phyloP scores from a whole-genome alignment of 1,284 basidiomycete genomes.

The Trichosporon sp. region DNA sequence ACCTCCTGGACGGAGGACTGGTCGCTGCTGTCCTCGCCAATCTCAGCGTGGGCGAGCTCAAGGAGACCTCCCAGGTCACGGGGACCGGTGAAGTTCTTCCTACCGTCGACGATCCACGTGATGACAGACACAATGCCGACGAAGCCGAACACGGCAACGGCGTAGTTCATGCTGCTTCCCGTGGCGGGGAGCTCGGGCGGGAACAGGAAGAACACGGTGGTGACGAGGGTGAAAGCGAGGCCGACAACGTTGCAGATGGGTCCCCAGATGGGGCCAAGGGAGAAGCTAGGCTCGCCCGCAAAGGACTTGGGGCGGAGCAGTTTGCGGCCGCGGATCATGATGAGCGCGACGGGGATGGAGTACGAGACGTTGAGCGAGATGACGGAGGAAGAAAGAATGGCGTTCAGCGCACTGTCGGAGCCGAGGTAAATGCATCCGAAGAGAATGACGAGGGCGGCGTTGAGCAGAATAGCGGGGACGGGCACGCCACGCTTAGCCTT shows the following conservation, averaged over 20 bases:
- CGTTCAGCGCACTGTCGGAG: slow-evolving; percentile 61
- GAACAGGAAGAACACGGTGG: slow-evolving; percentile 60
- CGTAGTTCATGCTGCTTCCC: slow-evolving; percentile 58
- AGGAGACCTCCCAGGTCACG: slow-evolving; percentile 43
- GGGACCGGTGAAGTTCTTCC: slow-evolving; percentile 55
- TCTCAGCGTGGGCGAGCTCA: neutral
- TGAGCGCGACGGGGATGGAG: slow-evolving; percentile 54
- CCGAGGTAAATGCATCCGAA: slow-evolving; percentile 61
- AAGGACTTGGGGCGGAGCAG: slow-evolving; percentile 51
- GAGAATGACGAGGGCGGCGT: slow-evolving; percentile 59
- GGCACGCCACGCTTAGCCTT: slow-evolving; percentile 60
- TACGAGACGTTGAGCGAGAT: slow-evolving; percentile 59
- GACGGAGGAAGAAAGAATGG: slow-evolving; percentile 57
- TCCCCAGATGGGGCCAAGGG: slow-evolving; percentile 47
- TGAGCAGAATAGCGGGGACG: slow-evolving; percentile 65
- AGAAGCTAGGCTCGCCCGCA: slow-evolving; percentile 43
- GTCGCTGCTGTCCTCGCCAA: neutral
- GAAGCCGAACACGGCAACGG: slow-evolving; percentile 48
- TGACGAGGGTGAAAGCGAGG: slow-evolving; percentile 56
- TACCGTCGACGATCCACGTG: slow-evolving; percentile 53
- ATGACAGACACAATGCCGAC: slow-evolving; percentile 44
- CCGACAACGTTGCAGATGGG: slow-evolving; percentile 53
- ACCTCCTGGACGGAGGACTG: neutral
- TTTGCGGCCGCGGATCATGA: slow-evolving; percentile 55
- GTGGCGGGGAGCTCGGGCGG: slow-evolving; percentile 57